Percentiles rank a stretch among this genome's conserved stretches.
These are phyloP conservation scores for Wickerhamiella infanticola DNA, from an alignment of 1,139 yeast genomes.

Conservation along the genomic window DNA sequence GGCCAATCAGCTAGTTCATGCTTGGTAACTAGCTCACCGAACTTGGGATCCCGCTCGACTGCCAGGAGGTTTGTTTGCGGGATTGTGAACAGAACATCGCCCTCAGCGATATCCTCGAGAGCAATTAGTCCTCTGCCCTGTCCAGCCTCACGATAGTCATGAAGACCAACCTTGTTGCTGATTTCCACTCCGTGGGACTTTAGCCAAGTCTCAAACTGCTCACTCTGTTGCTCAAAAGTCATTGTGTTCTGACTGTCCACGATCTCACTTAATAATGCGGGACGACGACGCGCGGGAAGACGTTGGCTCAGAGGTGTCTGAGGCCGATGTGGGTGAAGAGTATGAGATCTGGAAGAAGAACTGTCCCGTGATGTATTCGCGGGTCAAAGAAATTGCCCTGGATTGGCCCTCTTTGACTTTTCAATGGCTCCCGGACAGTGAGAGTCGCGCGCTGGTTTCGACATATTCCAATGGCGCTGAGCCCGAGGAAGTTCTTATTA, in stretches of 20 bases:
- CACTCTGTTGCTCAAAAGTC: not conserved
- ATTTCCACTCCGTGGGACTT: constrained; percentile 29
- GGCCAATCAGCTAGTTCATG: constrained; percentile 55
- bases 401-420: constrained; percentile 35
- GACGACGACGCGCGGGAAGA: not conserved
- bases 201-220: constrained; percentile 18
- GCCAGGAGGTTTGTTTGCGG: constrained; percentile 45
- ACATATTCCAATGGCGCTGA: constrained; percentile 10
- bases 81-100: constrained; percentile 49
- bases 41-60: constrained; percentile 36
- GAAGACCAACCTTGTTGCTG: constrained; percentile 41
- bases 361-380: constrained; percentile 69
- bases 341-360: constrained; percentile 88
- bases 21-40: constrained; percentile 26
- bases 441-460: constrained; percentile 8
- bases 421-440: constrained; percentile 21
- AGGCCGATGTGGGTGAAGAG: constrained; percentile 27
- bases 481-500: constrained; percentile 9
- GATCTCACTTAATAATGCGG: constrained; percentile 6
- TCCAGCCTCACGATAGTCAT: constrained; percentile 38
- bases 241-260: not conserved
- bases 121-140: constrained; percentile 81
- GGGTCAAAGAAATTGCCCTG: constrained; percentile 50
- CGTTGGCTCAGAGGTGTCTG: not conserved
- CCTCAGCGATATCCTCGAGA: constrained; percentile 38